phyloP scores from a whole-genome alignment of 176 grass and related monocot genomes.

The Zoysia pacifica region DNA sequence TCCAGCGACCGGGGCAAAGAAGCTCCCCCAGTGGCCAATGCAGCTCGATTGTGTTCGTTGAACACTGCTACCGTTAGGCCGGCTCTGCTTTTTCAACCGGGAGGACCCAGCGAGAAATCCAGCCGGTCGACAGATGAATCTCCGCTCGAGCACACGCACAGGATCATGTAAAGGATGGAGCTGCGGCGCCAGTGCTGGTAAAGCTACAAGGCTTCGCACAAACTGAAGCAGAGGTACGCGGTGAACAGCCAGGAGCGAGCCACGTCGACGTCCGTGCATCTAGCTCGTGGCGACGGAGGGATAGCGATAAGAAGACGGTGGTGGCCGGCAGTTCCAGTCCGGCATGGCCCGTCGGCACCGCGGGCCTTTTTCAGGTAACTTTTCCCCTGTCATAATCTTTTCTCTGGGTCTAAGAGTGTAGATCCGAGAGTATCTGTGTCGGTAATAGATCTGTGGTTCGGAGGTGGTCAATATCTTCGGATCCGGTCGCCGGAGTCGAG shows the following conservation, averaged over 20 bases:
- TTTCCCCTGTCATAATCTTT: too few relatives aligned
- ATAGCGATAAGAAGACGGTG: not conserved
- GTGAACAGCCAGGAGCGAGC: not conserved
- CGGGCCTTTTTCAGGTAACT: conserved; percentile 26
- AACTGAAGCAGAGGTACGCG: too few relatives aligned
- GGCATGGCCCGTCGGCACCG: conserved; percentile 28
- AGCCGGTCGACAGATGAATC: conserved; percentile 24
- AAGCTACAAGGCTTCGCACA: not conserved
- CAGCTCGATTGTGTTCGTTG: not conserved
- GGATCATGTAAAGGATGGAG: conserved; percentile 22
- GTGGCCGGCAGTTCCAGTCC: conserved; percentile 42
- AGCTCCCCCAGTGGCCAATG: not conserved
- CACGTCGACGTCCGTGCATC: conserved; percentile 4
- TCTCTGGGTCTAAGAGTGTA: too few relatives aligned
- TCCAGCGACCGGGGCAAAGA: not conserved
- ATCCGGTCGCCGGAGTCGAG: too few relatives aligned
- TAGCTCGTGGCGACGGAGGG: not conserved
- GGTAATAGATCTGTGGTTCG: too few relatives aligned
- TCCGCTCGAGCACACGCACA: conserved; percentile 3
- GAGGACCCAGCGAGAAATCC: not conserved
- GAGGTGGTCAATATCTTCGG: too few relatives aligned
- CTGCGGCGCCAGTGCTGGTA: not conserved
- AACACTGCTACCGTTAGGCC: not conserved
- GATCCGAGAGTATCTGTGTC: too few relatives aligned
- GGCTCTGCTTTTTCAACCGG: not conserved